Evolutionary conservation across 371 early-diverging fungal genomes (phyloP), one percentile per base, ranked within the genome.

Genomic region (Actinomucor elegans): DNA sequence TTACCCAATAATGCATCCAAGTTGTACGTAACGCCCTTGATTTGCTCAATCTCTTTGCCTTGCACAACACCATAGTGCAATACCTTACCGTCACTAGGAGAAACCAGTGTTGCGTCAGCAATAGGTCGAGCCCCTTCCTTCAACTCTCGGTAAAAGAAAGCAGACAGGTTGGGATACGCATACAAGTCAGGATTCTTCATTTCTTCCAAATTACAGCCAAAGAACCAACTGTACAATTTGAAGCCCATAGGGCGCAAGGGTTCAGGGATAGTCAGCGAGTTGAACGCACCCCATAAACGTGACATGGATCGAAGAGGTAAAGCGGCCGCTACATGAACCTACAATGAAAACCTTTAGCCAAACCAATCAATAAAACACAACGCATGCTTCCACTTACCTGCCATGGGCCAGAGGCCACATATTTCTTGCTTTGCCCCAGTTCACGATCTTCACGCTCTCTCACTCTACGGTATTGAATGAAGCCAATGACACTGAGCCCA

Each of bases 161-260:
- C 78, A 20, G 87, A 83, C 21, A 98, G 64, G 66, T 94, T 95
- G 24, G 85, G 84, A 64, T 94, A 98, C 15, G 74, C 64, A 12
- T 66, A 77, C 11, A 97, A 66, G 57, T 92, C 84, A 0, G 88
- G 83, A 32, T 92, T 88, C 52, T 82, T 83, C 92, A 96, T 94
- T 66, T 98, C 98, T 21, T 90, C 91, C 37, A 97, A 69, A 55
- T 94, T 90, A 69, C 97, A 96, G 42, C 88, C 89, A 70, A 96
- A 98, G 15, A 90, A 61, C 77, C 84, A 84, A 32, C 89, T 82
- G 51, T 97, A 98, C 1, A 88, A 32, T 36, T 72, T 76, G 63
- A 87, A 91, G 18, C 94, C 74, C 3, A 94, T 86, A 3, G 59
- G 71, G 38, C 98, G 90, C 42, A 96, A 73, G 55, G 74, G 70